These are phyloP conservation scores for Picochlorum sp. DNA, from an alignment of 139 green algal species.

Conservation along the genomic window DNA sequence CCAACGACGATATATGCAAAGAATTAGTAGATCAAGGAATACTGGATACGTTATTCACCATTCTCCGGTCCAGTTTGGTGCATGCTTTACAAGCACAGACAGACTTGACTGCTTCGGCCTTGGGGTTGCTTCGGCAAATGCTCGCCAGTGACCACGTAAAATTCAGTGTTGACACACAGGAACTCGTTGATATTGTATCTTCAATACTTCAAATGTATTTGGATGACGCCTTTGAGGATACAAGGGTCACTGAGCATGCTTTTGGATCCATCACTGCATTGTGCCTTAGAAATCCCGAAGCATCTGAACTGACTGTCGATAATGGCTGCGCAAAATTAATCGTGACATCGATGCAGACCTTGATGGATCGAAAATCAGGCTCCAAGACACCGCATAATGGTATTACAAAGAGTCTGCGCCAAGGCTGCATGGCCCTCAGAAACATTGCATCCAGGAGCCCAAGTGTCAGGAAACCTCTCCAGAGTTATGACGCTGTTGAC, in stretches of 20 bases:
- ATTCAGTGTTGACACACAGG: neutral
- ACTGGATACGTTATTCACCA: slow-evolving; percentile 27
- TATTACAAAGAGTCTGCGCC: slow-evolving; percentile 28
- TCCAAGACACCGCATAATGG: neutral
- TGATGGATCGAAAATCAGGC: slow-evolving; percentile 17
- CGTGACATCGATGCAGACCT: slow-evolving; percentile 4
- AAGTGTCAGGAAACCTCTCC: slow-evolving; percentile 47
- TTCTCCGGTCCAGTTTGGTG: slow-evolving; percentile 1
- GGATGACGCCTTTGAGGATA: neutral
- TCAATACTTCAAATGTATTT: neutral
- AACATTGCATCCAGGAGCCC: slow-evolving; percentile 61
- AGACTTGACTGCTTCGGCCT: slow-evolving; percentile 4
- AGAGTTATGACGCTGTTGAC: slow-evolving; percentile 51
- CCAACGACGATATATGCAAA: slow-evolving; percentile 65
- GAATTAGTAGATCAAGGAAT: slow-evolving; percentile 32
- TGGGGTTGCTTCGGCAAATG: slow-evolving; percentile 63
- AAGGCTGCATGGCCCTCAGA: slow-evolving; percentile 66
- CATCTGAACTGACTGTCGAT: slow-evolving; percentile 39
- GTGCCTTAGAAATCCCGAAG: neutral
- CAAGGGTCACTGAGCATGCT: neutral
- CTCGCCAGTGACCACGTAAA: slow-evolving; percentile 72
- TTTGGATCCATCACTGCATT: neutral
- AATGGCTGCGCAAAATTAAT: slow-evolving; percentile 36
- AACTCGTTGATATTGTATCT: neutral
- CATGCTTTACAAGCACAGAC: slow-evolving; percentile 3